Base-by-base conservation (phyloP, 768 basidiomycete genomes). In the Neoboletus brunneissimus region DNA sequence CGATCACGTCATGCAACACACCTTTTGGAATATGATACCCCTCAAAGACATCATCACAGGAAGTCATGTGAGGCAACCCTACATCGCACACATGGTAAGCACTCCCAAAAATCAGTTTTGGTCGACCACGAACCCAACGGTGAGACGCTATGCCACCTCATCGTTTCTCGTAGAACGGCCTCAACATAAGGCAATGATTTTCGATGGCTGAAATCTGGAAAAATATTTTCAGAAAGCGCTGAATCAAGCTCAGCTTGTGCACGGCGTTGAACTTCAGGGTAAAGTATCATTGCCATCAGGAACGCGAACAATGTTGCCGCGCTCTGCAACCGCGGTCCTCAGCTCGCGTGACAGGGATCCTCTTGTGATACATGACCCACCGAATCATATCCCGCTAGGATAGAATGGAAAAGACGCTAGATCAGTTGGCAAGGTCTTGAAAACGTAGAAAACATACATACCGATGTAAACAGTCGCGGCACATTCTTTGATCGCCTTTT, bases 21-120 rank as follows among this genome's bases (percentile, higher is more conserved):
- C 75, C 76, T 55, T 70, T 69, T 16, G 76, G 75, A 38, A 76
- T 72, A 43, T 65, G 66, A 56, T 74, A 75, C 1, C 77, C 79
- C 2, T 76, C 72, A 54, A 79, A 82, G 4, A 72, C 63, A 56
- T 82, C 81, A 45, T 82, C 79, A 9, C 59, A 38, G 18, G 46
- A 54, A 20, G 70, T 72, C 58, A 62, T 61, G 41, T 66, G 71
- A 43, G 69, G 69, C 32, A 72, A 34, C 29, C 68, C 68, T 70
- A 41, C 32, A 46, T 51, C 20, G 4, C n/a, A 29, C 18, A 20
- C 27, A 32, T 4, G 5, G 29, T 69, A 37, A 67, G 58, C 38
- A 29, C 48, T 12, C 43, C 40, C 8, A 43, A 48, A n/a, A 22
- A 25, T 34, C 10, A 11, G 15, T 1, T 8, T 18, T n/a, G 1